Conservation (phyloP, 2,329 filamentous ascomycete genomes). For the Diaporthe helianthi region DNA sequence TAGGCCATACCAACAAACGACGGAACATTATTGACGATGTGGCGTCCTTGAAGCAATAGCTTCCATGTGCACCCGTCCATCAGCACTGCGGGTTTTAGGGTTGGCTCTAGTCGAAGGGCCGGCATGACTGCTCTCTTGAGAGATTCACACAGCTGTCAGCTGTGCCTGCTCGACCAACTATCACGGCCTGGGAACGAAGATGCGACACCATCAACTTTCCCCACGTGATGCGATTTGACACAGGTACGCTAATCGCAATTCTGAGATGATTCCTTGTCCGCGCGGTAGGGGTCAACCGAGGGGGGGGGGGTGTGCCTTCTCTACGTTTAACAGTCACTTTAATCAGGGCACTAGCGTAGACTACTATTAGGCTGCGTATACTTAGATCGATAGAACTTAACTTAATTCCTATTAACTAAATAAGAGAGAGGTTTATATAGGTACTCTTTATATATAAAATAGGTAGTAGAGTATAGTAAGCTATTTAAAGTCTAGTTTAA, state of each 20-base stretch:
- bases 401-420: no score
- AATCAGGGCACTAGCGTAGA: no score
- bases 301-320: no score
- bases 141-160: not conserved
- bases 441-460: no score
- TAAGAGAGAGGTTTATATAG: no score
- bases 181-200: not conserved
- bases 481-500: no score
- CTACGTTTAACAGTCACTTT: no score
- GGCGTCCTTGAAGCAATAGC: slow-evolving; percentile 5
- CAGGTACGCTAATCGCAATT: not conserved
- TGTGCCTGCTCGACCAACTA: not conserved
- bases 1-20: not conserved
- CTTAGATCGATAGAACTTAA: no score
- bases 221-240: not conserved
- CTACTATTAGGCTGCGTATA: no score
- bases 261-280: no score
- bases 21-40: slow-evolving; percentile 18
- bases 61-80: not conserved
- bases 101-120: not conserved
- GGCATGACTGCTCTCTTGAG: not conserved
- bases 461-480: no score
- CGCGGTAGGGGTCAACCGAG: no score
- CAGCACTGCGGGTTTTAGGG: not conserved
- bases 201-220: not conserved